Evolutionary conservation across 257 asterid genomes (phyloP).

Genomic region (Forsythia viridissima): DNA sequence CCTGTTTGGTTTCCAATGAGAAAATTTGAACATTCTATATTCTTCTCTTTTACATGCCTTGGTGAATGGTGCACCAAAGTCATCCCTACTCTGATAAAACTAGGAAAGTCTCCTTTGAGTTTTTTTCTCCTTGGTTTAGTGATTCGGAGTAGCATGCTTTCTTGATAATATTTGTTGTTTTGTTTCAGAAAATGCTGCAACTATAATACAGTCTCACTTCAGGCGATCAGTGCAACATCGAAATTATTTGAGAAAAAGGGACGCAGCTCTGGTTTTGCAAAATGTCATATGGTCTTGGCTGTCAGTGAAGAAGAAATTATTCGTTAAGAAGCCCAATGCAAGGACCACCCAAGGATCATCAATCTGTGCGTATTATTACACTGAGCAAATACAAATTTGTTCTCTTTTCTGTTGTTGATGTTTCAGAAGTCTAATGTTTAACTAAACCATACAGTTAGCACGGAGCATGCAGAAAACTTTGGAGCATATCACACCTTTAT

Average conservation of each 20-base stretch:
- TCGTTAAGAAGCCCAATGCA: constrained; percentile 27
- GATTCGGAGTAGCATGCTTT: constrained; percentile 8
- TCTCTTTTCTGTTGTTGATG: constrained; percentile 8
- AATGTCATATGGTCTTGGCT: constrained; percentile 63
- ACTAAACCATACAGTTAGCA: constrained; percentile 47
- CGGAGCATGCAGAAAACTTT: constrained; percentile 35
- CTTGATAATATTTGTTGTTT: constrained; percentile 23
- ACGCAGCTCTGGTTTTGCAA: constrained; percentile 64
- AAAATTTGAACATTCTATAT: neutral
- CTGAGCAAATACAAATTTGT: constrained; percentile 8
- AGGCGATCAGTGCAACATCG: constrained; percentile 50
- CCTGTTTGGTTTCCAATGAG: neutral
- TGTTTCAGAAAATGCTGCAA: constrained; percentile 85
- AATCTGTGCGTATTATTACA: constrained; percentile 36
- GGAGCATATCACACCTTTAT: constrained; percentile 34
- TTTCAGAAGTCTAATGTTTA: constrained; percentile 28
- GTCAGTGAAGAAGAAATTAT: constrained; percentile 43
- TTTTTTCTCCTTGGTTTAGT: neutral
- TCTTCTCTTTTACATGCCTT: neutral
- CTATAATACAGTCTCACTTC: constrained; percentile 72
- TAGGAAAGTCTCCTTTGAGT: constrained; percentile 11
- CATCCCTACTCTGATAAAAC: constrained; percentile 4
- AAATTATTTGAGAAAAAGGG: constrained; percentile 49
- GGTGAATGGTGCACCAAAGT: neutral
- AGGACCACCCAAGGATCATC: constrained; percentile 37